A percentile compares a stretch with the other conserved stretches of the same genome.
Evolutionary conservation across 768 basidiomycete genomes (phyloP).

Genomic region (Cytidiella melzeri): DNA sequence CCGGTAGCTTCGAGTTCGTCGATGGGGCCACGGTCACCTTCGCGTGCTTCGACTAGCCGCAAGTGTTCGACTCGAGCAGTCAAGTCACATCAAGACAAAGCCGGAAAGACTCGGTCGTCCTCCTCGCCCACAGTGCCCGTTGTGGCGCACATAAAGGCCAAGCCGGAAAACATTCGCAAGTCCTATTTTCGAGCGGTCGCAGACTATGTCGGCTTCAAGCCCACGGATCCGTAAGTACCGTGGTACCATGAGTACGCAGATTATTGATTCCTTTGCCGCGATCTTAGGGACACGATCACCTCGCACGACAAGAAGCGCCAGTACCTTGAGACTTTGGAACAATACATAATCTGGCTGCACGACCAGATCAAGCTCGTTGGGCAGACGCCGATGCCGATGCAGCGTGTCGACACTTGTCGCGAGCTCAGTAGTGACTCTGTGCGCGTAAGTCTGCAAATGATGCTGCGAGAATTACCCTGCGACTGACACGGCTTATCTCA

Average conservation of each 20-base stretch:
- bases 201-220: constrained; percentile 47
- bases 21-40: constrained; percentile 1
- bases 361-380: constrained; percentile 51
- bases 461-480: neutral
- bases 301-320: constrained; percentile 75
- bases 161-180: constrained; percentile 47
- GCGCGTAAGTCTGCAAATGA: constrained; percentile 34
- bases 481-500: constrained; percentile 18
- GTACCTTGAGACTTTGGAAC: constrained; percentile 68
- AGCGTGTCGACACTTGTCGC: constrained; percentile 44
- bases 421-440: constrained; percentile 62
- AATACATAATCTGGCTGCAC: constrained; percentile 62
- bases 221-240: constrained; percentile 53
- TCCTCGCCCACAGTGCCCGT: neutral
- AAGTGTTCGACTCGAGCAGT: neutral
- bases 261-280: neutral
- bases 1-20: neutral
- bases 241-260: neutral
- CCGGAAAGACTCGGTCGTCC: neutral
- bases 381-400: constrained; percentile 38
- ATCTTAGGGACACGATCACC: constrained; percentile 57
- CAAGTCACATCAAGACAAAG: neutral
- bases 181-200: constrained; percentile 53
- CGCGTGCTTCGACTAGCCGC: neutral
- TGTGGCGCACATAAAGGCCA: constrained; percentile 9